Conservation (phyloP, 148 eudicot genomes). For the Chenopodium quinoa region DNA sequence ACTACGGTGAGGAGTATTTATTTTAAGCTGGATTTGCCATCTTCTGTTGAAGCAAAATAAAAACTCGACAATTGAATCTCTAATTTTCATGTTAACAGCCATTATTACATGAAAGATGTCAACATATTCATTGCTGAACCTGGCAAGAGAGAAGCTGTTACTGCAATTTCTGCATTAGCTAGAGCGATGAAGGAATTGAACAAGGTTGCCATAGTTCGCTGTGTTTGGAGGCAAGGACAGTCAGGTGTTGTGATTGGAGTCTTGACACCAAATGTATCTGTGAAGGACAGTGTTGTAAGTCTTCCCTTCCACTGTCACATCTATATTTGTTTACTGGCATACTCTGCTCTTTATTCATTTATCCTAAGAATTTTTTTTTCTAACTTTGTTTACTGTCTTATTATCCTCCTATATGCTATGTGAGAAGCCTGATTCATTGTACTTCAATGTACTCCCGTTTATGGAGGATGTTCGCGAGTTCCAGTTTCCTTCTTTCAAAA, state of each 20-base stretch:
- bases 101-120: slow-evolving; percentile 92
- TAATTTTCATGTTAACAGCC: slow-evolving; percentile 42
- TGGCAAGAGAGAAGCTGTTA: slow-evolving; percentile 64
- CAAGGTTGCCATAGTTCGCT: slow-evolving; percentile 88
- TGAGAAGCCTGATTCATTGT: slow-evolving; percentile 90
- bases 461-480: slow-evolving; percentile 97
- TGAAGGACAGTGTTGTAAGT: slow-evolving; percentile 69
- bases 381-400: neutral
- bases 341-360: neutral
- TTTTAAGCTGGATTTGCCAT: slow-evolving; percentile 7
- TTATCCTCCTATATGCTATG: slow-evolving; percentile 12
- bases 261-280: slow-evolving; percentile 81
- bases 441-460: slow-evolving; percentile 93
- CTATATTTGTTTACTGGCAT: neutral
- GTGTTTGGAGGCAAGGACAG: slow-evolving; percentile 98
- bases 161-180: slow-evolving; percentile 85
- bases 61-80: neutral
- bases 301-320: neutral
- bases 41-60: neutral
- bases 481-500: slow-evolving; percentile 90
- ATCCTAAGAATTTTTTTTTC: neutral
- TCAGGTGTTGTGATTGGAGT: slow-evolving; percentile 79
- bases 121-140: slow-evolving; percentile 89
- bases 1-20: slow-evolving; percentile 52
- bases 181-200: slow-evolving; percentile 93